Conservation (phyloP, 768 basidiomycete species). For the Paxillus involutus region DNA sequence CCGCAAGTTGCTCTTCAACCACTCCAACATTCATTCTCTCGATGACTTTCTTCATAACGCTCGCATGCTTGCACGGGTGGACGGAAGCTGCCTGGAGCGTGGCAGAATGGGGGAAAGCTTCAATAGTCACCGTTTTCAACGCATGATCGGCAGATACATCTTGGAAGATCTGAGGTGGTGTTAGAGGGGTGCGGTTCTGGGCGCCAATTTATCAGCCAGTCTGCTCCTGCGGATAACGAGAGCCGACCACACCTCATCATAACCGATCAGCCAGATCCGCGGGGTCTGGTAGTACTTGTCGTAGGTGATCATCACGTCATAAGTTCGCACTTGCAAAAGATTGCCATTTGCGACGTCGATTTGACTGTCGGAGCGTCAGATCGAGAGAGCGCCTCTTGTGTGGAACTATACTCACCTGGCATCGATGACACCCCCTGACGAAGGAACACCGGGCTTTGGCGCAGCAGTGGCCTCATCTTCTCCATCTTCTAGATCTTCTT, state of each 20-base stretch:
- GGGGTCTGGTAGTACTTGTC: conserved; percentile 99
- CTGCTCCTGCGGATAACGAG: conserved; percentile 1
- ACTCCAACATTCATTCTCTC: conserved; percentile 95
- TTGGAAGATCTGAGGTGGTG: conserved; percentile 90
- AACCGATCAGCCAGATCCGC: conserved; percentile 95
- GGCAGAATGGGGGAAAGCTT: conserved; percentile 92
- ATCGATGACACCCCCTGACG: conserved; percentile 39
- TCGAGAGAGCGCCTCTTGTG: background rate
- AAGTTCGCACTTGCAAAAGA: conserved; percentile 92
- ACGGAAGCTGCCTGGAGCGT: conserved; percentile 89
- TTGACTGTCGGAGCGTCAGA: conserved; percentile 39
- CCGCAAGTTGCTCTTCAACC: conserved; percentile 76
- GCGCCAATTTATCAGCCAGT: background rate
- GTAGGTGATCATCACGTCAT: conserved; percentile 99
- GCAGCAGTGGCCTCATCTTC: conserved; percentile 84
- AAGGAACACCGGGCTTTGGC: conserved; percentile 40
- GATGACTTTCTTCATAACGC: conserved; percentile 99
- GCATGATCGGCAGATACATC: conserved; percentile 98
- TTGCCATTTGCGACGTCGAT: conserved; percentile 74
- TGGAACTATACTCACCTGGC: conserved; percentile 42
- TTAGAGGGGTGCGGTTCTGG: conserved; percentile 86
- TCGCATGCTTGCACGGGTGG: conserved; percentile 98
- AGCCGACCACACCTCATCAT: conserved; percentile 77
- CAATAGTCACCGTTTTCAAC: conserved; percentile 97
- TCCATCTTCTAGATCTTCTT: conserved; percentile 85